Evolutionary conservation across 768 basidiomycete genomes (phyloP), one percentile per base, ranked within the genome.

Genomic region (Macrolepiota fuliginosa): DNA sequence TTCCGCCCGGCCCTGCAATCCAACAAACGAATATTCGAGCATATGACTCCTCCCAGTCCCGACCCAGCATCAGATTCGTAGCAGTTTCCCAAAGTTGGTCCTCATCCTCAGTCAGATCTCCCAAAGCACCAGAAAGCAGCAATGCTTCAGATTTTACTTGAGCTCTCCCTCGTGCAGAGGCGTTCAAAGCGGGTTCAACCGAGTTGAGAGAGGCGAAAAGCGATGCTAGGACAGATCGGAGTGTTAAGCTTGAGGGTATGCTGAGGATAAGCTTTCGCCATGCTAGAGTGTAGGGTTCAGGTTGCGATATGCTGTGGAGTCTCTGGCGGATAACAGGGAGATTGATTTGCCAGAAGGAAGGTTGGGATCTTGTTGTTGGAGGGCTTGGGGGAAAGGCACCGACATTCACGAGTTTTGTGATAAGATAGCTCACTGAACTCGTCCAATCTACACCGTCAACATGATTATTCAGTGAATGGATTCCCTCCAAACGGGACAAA

Each of bases 21-120:
- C 92, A 95, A 62, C 86, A 86, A 0, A 87, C 81, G 61, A 91
- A 86, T 32, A 89, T 77, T 35, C 89, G 80, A 24, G 85, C 83
- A 62, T 85, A 74, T 5, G 76, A 77, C 65, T 85, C 78, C 56
- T 72, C 72, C 89, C 91, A 94, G 10, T 81, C 79, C 37, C 83
- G 83, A 7, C 76, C 76, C 9, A 88, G 64, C 2, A 87, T 74
- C 2, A 88, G 76, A 1, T 82, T 80, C 1, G 74, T 73, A 9
- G 74, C 69, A 50, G 72, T 72, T 57, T 86, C 79, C 82, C 85
- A 87, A 19, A 87, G 62, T 62, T 87, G 84, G 11, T 72, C 66
- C 10, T 77, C 74, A 19, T 77, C 75, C 53, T 80, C 73, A 0
- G 54, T 67, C 17, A 85, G 65, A 2, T 66, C 52, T 1, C 92